A percentile compares a stretch with the other conserved stretches of the same genome.
phyloP scores from a whole-genome alignment of 441 rosid species.

The Croton laevigatus region DNA sequence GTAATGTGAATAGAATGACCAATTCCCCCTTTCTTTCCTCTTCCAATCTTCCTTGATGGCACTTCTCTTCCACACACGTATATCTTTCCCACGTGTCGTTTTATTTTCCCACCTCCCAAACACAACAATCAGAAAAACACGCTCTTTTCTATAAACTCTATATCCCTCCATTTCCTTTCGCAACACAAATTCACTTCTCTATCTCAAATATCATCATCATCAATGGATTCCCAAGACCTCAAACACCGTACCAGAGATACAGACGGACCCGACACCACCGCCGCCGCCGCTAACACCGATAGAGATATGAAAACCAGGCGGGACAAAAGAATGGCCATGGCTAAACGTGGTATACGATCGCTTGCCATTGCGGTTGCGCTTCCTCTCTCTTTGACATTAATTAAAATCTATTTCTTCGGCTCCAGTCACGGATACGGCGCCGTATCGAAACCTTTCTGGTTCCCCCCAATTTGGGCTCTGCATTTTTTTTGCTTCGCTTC shows the following conservation, averaged over 20 bases:
- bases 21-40: neutral
- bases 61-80: constrained; percentile 1
- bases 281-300: constrained; percentile 15
- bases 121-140: neutral
- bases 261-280: constrained; percentile 20
- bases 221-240: constrained; percentile 58
- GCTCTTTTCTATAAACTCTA: neutral
- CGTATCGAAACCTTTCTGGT: constrained; percentile 38
- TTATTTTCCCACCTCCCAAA: too few relatives aligned
- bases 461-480: constrained; percentile 62
- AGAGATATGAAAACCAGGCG: constrained; percentile 25
- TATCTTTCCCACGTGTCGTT: constrained; percentile 17
- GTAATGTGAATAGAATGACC: neutral
- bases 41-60: neutral
- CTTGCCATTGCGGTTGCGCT: constrained; percentile 54
- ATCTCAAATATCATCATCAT: neutral
- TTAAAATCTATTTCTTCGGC: constrained; percentile 48
- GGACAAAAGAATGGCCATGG: constrained; percentile 50
- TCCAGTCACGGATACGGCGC: constrained; percentile 24
- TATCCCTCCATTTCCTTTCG: constrained; percentile 26
- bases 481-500: constrained; percentile 47
- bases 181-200: neutral
- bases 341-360: constrained; percentile 67
- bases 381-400: constrained; percentile 55
- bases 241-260: constrained; percentile 45